Evolutionary conservation across 1,284 basidiomycete species (phyloP).

Genomic region (Fomitopsis palustris): DNA sequence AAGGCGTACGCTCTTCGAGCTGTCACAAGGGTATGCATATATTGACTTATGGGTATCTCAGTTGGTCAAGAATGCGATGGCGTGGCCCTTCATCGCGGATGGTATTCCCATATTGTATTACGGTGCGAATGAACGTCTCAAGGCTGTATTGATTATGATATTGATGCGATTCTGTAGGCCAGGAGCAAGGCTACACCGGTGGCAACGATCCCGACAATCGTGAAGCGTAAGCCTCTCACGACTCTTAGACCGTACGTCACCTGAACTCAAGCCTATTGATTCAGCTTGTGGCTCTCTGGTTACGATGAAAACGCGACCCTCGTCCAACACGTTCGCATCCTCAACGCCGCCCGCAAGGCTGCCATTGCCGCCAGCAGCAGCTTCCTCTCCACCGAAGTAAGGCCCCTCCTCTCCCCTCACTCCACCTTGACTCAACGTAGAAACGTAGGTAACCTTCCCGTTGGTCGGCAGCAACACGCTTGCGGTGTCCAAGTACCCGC

Average conservation of each 20-base stretch:
- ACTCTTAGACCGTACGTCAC: not conserved
- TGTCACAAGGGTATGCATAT: not conserved
- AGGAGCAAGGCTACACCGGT: constrained; percentile 30
- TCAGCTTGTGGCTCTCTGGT: constrained; percentile 56
- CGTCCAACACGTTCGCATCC: constrained; percentile 46
- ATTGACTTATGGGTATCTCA: not conserved
- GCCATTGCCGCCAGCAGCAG: constrained; percentile 43
- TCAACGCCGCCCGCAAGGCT: constrained; percentile 61
- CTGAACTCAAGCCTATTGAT: constrained; percentile 2
- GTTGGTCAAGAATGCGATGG: constrained; percentile 26
- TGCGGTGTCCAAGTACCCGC: constrained; percentile 59
- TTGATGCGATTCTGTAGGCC: constrained; percentile 22
- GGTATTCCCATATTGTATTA: constrained; percentile 81
- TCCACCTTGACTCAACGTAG: too few species aligned
- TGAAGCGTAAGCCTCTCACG: constrained; percentile 49
- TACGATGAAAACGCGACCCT: constrained; percentile 48
- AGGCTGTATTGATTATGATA: not conserved
- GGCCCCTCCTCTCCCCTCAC: not conserved
- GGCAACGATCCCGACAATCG: constrained; percentile 48
- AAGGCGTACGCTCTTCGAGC: constrained; percentile 41
- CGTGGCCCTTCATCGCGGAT: constrained; percentile 43
- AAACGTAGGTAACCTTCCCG: constrained; percentile 42
- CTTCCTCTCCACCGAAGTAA: constrained; percentile 48
- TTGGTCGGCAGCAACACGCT: constrained; percentile 43
- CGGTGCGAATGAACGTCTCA: constrained; percentile 31